Evolutionary conservation across 257 asterid species (phyloP).

Genomic region (Perilla frutescens): DNA sequence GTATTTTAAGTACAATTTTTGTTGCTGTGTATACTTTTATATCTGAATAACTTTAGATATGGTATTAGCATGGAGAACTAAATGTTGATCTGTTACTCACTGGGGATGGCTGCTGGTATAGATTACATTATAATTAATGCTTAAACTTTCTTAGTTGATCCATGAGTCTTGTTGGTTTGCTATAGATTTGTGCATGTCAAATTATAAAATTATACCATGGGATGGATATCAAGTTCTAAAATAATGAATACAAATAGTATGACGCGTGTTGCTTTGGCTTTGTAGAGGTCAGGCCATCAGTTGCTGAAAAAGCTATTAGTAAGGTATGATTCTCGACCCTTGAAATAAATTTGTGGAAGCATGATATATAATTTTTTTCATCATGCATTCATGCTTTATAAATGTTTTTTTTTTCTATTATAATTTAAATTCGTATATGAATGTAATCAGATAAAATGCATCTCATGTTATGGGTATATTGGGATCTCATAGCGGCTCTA

Average conservation of each 20-base stretch:
- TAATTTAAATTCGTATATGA: not conserved
- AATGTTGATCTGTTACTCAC: not conserved
- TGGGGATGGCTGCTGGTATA: not conserved
- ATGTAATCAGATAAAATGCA: not conserved
- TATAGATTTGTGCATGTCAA: too few relatives aligned
- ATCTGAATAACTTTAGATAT: not conserved
- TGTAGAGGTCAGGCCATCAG: conserved; percentile 69
- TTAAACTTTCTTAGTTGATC: not conserved
- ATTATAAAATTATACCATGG: too few relatives aligned
- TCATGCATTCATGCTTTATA: not conserved
- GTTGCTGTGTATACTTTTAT: not conserved
- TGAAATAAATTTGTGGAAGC: not conserved
- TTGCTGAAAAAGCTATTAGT: conserved; percentile 54
- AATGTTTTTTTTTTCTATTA: not conserved
- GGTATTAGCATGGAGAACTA: not conserved
- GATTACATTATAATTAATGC: not conserved
- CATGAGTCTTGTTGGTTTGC: not conserved
- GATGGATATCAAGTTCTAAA: not conserved
- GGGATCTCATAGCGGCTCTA: not conserved
- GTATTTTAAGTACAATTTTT: not conserved
- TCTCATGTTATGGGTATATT: not conserved
- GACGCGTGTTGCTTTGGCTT: conserved; percentile 19
- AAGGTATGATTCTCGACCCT: conserved; percentile 52
- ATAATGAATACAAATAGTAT: not conserved
- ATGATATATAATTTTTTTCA: not conserved